Evolutionary conservation across 2,329 filamentous ascomycete genomes (phyloP), one percentile per base, ranked within the genome.

Genomic region (Pezicula radicicola): DNA sequence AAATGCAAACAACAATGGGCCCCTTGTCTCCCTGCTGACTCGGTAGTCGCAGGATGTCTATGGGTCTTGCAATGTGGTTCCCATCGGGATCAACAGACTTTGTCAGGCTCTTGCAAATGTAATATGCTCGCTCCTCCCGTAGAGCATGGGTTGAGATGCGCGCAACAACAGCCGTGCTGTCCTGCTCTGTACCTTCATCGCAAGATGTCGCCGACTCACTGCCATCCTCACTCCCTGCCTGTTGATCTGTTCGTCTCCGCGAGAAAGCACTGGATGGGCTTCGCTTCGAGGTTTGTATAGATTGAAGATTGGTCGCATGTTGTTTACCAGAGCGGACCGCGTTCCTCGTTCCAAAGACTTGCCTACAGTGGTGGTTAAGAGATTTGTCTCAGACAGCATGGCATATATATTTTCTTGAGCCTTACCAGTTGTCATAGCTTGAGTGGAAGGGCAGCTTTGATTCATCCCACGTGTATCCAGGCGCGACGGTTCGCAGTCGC

Each of bases 401-500:
- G 49, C 47, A 41, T 44, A 21, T 6, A 27, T 19, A 43, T 28
- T 53, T 48, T 36, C 28, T 44, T 33, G 30, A 40, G 37, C 63
- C 71, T 63, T 74, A 84, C 91, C 92, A 97, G 74, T 92, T 91
- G 68, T 95, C 91, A 71, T 96, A 97, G 62, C 85, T 90, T 47
- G 81, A 80, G 65, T 85, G 83, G 51, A 79, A 74, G 10, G 81
- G 81, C 25, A 70, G 69, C 52, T 65, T 68, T 13, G 80, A 77
- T 59, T 89, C 86, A 68, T 91, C 87, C 88, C 88, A 92, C 6
- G 80, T 83, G 66, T 90, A 91, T 49, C 87, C 88, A 43, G 85
- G 30, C 30, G 30, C 78, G 58, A 92, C 78, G 66, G 89, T 86
- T 56, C 81, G 78, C 59, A 92, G 76, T 47, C 88, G 82, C 67